Percentiles rank a stretch among this genome's conserved stretches.
Conservation (phyloP, 2,329 filamentous ascomycete species). For the Neopestalotiopsis rosae region DNA sequence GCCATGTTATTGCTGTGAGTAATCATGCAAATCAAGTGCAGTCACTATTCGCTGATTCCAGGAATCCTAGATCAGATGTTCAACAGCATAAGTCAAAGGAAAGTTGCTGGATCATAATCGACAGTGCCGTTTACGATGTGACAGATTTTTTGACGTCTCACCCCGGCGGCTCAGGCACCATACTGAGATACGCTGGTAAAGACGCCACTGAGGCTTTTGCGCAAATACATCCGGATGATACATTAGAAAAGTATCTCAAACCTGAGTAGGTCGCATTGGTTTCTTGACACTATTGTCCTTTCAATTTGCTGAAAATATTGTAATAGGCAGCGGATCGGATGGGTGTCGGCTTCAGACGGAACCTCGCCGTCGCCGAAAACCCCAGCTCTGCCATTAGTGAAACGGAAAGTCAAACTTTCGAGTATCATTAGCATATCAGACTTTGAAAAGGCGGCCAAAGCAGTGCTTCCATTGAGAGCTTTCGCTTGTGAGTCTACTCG, state of each 20-base stretch:
- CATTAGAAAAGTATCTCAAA: neutral
- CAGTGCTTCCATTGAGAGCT: neutral
- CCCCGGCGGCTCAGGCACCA: neutral
- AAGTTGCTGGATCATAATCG: slow-evolving; percentile 9
- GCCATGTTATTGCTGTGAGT: neutral
- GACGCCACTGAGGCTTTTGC: neutral
- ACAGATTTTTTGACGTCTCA: slow-evolving; percentile 1
- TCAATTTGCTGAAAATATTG: neutral
- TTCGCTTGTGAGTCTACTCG: neutral
- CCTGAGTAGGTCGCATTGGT: neutral
- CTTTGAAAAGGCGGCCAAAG: neutral
- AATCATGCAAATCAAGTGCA: neutral
- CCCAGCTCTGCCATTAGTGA: neutral
- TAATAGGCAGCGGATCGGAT: neutral
- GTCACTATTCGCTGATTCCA: neutral
- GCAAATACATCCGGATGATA: neutral
- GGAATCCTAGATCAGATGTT: neutral
- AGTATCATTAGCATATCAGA: slow-evolving; percentile 4
- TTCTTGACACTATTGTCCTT: neutral
- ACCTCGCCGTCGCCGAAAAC: neutral
- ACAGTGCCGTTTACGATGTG: slow-evolving; percentile 6
- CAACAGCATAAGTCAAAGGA: neutral
- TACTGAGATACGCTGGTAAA: slow-evolving; percentile 1
- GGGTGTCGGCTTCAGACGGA: neutral
- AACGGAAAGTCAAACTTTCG: neutral